Evolutionary conservation across 2,329 filamentous ascomycete genomes (phyloP).

Genomic region (Alternaria sp.): DNA sequence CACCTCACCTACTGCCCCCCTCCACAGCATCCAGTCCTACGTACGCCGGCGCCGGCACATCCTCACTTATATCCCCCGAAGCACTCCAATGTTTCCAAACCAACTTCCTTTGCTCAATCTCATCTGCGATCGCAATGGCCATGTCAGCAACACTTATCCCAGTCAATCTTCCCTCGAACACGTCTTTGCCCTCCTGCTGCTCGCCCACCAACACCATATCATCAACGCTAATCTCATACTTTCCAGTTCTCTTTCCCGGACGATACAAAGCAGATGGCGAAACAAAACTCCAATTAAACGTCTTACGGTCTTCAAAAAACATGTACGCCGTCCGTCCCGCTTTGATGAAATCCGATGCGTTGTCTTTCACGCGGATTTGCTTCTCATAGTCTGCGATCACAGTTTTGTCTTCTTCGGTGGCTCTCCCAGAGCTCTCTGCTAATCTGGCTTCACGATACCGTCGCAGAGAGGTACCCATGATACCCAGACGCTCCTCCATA

Average conservation of each 20-base stretch:
- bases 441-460: conserved; percentile 40
- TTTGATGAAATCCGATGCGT: conserved; percentile 43
- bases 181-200: conserved; percentile 29
- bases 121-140: conserved; percentile 49
- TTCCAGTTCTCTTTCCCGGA: conserved; percentile 44
- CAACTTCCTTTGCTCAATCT: conserved; percentile 39
- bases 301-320: conserved; percentile 49
- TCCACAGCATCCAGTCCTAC: conserved; percentile 34
- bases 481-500: conserved; percentile 48
- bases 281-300: conserved; percentile 48
- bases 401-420: conserved; percentile 24
- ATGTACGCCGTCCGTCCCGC: conserved; percentile 47
- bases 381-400: conserved; percentile 38
- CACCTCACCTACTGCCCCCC: conserved; percentile 18
- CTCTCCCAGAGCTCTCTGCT: conserved; percentile 24
- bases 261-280: conserved; percentile 46
- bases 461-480: conserved; percentile 38
- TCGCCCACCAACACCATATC: conserved; percentile 43
- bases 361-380: conserved; percentile 32
- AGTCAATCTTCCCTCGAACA: conserved; percentile 44
- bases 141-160: conserved; percentile 48
- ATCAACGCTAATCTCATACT: conserved; percentile 45
- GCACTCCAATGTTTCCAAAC: conserved; percentile 47
- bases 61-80: conserved; percentile 40
- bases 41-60: conserved; percentile 39